phyloP scores from a whole-genome alignment of 1,139 yeast genomes.

The Blastobotrys aristatus region DNA sequence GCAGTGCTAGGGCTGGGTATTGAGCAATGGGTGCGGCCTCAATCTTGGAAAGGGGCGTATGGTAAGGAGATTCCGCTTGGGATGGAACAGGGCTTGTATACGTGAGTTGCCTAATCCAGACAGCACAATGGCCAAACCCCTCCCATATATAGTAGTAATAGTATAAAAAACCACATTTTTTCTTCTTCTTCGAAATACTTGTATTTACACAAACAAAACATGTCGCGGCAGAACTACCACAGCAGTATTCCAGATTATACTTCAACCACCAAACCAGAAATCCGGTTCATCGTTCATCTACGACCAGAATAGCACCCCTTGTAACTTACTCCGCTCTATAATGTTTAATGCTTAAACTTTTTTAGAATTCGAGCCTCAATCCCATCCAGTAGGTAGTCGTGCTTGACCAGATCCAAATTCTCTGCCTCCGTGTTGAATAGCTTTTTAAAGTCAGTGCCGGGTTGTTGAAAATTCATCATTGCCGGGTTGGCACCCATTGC shows the following conservation, averaged over 20 bases:
- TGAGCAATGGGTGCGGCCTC: constrained; percentile 48
- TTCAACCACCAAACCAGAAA: too few species aligned
- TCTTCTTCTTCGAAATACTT: too few species aligned
- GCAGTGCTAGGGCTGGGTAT: constrained; percentile 26
- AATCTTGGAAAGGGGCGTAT: constrained; percentile 81
- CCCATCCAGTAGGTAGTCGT: constrained; percentile 53
- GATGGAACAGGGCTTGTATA: constrained; percentile 71
- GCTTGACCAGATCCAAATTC: constrained; percentile 61
- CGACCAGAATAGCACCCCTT: too few species aligned
- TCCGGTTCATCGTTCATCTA: too few species aligned
- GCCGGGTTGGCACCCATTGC: constrained; percentile 24
- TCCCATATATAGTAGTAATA: background rate
- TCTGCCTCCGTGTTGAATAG: constrained; percentile 70
- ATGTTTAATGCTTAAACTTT: constrained; percentile 2
- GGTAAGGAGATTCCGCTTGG: constrained; percentile 70
- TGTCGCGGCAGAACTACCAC: too few species aligned
- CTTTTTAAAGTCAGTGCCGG: constrained; percentile 46
- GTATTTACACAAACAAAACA: too few species aligned
- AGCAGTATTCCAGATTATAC: too few species aligned
- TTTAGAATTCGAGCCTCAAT: constrained; percentile 59
- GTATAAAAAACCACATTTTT: too few species aligned
- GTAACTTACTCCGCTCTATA: too few species aligned
- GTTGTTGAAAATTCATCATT: constrained; percentile 40
- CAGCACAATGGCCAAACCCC: too few species aligned
- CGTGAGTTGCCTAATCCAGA: constrained; percentile 33